Evolutionary conservation across 176 grass and related monocot species (phyloP), one percentile per base, ranked within the genome.

Genomic region (Phoenix dactylifera): DNA sequence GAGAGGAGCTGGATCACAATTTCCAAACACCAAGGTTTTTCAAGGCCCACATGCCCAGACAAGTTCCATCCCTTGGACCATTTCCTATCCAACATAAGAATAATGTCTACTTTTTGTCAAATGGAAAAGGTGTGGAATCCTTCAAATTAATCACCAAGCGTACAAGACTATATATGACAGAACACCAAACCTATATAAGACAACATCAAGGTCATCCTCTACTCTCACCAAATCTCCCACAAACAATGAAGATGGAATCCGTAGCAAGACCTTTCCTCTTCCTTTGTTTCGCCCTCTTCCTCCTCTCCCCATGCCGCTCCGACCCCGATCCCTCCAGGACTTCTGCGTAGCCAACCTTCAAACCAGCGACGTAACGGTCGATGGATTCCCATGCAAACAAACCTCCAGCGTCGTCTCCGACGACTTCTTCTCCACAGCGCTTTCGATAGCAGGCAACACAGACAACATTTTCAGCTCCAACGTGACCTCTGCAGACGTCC

Each of bases 301-400:
- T 12, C 9, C 35, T 44, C 10, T 44, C 35, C 7, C 35, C 35
- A 3, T 44, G 35, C 35, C 35, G 35, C 4, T 79, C 55, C 5
- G 90, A 95, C 64, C 82, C 86, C 0, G 80, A 86, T 24, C 83
- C 76, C 66, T 95, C 2, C 77, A 84, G 58, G 90, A 95, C 71
- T 95, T 95, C 64, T 95, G 86, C 78, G 83, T 95, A 39, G 83
- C 90, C 15, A 32, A 52, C 64, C 7, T 17, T 5, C 35, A 44
- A 44, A 12, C 10, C 4, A 1, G 23, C 55, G 16, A 5, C 17
- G 5, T 68, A 1, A n/a, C 64, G 0, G 69, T 87, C 26, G 86
- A 92, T 28, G 88, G 62, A 32, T 76, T 89, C 52, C 77, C 64
- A 25, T 95, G 90, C 74, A 89, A 89, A 77, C 80, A 80, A 2